A percentile compares a stretch with the other conserved stretches of the same genome.
Evolutionary conservation across 108 stramenopile genomes (phyloP).

Genomic region (Fistulifera solaris): DNA sequence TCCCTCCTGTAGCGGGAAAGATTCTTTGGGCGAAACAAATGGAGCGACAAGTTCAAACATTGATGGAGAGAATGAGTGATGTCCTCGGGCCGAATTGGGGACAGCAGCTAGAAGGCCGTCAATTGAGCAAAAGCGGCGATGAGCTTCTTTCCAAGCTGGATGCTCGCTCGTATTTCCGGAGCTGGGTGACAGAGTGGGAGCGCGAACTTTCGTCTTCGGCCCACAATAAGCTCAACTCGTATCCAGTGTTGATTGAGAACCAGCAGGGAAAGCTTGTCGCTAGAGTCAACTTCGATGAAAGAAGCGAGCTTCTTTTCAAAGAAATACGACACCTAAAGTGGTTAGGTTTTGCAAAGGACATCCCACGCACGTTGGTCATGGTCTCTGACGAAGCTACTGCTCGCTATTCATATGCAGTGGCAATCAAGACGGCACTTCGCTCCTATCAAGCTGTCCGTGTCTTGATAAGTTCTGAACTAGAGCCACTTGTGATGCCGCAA

Average conservation of each 20-base stretch:
- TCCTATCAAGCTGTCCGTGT: constrained; percentile 70
- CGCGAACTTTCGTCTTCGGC: constrained; percentile 52
- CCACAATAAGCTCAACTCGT: constrained; percentile 54
- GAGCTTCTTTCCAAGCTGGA: constrained; percentile 91
- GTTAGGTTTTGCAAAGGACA: constrained; percentile 83
- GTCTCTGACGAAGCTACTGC: constrained; percentile 62
- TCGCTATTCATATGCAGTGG: constrained; percentile 75
- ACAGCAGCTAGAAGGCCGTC: constrained; percentile 90
- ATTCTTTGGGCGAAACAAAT: constrained; percentile 99
- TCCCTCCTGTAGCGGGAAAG: constrained; percentile 93
- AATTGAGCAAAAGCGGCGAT: constrained; percentile 85
- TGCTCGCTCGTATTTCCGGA: constrained; percentile 71
- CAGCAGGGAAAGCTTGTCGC: constrained; percentile 48
- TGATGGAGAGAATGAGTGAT: constrained; percentile 88
- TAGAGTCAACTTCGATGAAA: constrained; percentile 92
- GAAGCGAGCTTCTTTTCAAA: constrained; percentile 81
- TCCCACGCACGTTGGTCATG: constrained; percentile 54
- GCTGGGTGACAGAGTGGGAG: constrained; percentile 82
- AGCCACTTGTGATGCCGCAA: constrained; percentile 71
- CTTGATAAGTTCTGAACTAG: constrained; percentile 59
- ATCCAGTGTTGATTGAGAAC: constrained; percentile 49
- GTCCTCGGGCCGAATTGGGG: constrained; percentile 96
- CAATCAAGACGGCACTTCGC: constrained; percentile 82
- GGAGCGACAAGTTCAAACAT: constrained; percentile 86
- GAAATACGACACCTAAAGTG: constrained; percentile 94